These are phyloP conservation scores for Tetrahymena thermophila DNA, from an alignment of 73 alveolate genomes.

Conservation along the genomic window DNA sequence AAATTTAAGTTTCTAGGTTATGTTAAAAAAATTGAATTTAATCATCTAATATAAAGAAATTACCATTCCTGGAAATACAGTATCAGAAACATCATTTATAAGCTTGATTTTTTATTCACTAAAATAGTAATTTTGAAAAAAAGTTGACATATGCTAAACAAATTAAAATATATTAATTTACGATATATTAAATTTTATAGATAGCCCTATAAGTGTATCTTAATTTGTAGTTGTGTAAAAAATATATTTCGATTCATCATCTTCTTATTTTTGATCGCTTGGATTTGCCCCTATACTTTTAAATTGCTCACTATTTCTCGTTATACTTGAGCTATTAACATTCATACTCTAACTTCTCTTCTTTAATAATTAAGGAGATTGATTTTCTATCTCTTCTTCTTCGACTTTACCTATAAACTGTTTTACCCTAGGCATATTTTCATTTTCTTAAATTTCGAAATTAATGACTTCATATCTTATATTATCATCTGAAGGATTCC, in stretches of 20 bases:
- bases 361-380: not conserved
- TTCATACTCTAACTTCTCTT: not conserved
- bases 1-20: not conserved
- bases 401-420: not conserved
- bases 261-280: not conserved
- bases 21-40: not conserved
- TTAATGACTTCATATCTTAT: not conserved
- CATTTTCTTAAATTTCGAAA: not conserved
- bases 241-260: not conserved
- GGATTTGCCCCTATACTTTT: not conserved
- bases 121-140: not conserved
- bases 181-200: not conserved
- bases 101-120: not conserved
- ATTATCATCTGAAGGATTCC: not conserved
- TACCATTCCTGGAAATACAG: not conserved
- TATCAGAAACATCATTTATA: not conserved
- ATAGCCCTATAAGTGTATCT: not conserved
- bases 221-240: not conserved
- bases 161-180: too few species aligned
- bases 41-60: not conserved
- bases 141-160: too few species aligned
- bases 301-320: not conserved
- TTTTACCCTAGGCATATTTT: not conserved
- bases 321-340: not conserved
- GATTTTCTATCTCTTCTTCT: not conserved